These are phyloP conservation scores for Laetiporus sulphureus DNA, from an alignment of 1,284 basidiomycete species.

Conservation along the genomic window DNA sequence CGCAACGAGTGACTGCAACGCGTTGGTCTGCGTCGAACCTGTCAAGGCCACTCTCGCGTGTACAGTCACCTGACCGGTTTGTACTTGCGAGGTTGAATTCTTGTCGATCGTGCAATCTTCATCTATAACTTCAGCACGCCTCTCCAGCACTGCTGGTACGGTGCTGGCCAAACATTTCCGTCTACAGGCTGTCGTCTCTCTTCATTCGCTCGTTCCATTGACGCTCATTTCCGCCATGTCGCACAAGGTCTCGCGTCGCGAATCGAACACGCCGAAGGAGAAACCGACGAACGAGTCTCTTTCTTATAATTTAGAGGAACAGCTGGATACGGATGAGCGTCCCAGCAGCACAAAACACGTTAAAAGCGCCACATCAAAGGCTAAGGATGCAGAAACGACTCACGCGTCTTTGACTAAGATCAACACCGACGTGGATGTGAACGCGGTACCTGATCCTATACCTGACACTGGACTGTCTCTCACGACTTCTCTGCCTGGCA, in stretches of 20 bases:
- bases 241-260: slow-evolving; percentile 2
- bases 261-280: slow-evolving; percentile 1
- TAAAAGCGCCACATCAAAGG: slow-evolving; percentile 17
- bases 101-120: no score
- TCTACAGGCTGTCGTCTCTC: background rate
- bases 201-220: background rate
- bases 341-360: slow-evolving; percentile 1
- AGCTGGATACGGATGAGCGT: slow-evolving; percentile 5
- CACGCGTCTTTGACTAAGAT: slow-evolving; percentile 16
- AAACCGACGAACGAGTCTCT: background rate
- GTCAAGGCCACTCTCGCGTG: no score
- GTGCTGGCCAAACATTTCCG: background rate
- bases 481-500: slow-evolving; percentile 5
- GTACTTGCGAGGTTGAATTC: no score
- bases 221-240: slow-evolving; percentile 8
- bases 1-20: no score
- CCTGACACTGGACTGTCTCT: slow-evolving; percentile 38
- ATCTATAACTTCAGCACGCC: no score
- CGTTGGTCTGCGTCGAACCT: no score
- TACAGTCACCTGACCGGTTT: no score
- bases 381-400: slow-evolving; percentile 19
- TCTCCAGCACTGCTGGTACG: background rate
- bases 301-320: slow-evolving; percentile 9
- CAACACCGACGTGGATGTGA: slow-evolving; percentile 27
- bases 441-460: slow-evolving; percentile 47